phyloP scores from a whole-genome alignment of 1,284 basidiomycete species.

The Naganishia sp. region DNA sequence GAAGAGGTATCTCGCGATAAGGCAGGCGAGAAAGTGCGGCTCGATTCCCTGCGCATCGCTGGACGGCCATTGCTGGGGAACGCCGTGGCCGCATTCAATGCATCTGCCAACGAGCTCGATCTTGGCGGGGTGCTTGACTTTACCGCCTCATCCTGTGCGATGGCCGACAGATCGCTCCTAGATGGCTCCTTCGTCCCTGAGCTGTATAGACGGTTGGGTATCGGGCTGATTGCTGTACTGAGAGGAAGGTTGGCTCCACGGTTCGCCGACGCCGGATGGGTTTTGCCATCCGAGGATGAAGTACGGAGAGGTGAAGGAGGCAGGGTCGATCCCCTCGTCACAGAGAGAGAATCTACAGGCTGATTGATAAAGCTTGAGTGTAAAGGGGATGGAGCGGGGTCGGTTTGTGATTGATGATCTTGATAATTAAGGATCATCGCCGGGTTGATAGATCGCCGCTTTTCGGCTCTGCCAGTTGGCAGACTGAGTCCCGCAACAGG shows the following conservation, averaged over 20 bases:
- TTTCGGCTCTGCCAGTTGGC: slow-evolving; percentile 45
- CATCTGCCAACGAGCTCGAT: slow-evolving; percentile 41
- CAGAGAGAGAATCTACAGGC: slow-evolving; percentile 41
- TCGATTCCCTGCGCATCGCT: slow-evolving; percentile 9
- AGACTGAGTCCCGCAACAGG: slow-evolving; percentile 44
- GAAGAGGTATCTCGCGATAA: not conserved
- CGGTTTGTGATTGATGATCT: slow-evolving; percentile 6
- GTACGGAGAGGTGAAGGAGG: slow-evolving; percentile 52
- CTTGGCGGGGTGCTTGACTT: slow-evolving; percentile 36
- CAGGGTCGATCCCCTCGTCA: slow-evolving; percentile 41
- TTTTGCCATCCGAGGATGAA: slow-evolving; percentile 27
- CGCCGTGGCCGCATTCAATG: slow-evolving; percentile 21
- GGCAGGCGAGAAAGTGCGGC: slow-evolving; percentile 13
- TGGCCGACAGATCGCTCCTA: slow-evolving; percentile 23
- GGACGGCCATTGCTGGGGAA: slow-evolving; percentile 1
- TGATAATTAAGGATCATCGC: slow-evolving; percentile 45
- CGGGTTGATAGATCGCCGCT: slow-evolving; percentile 54
- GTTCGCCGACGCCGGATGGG: slow-evolving; percentile 5
- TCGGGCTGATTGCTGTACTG: slow-evolving; percentile 12
- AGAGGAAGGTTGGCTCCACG: slow-evolving; percentile 39
- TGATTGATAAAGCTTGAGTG: slow-evolving; percentile 37
- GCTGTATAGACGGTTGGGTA: slow-evolving; percentile 23
- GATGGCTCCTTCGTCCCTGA: slow-evolving; percentile 14
- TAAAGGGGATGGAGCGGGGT: slow-evolving; percentile 6
- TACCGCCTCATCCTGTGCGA: slow-evolving; percentile 6